These are phyloP conservation scores for Bondarzewia mesenterica DNA, from an alignment of 1,284 basidiomycete species.

Conservation along the genomic window DNA sequence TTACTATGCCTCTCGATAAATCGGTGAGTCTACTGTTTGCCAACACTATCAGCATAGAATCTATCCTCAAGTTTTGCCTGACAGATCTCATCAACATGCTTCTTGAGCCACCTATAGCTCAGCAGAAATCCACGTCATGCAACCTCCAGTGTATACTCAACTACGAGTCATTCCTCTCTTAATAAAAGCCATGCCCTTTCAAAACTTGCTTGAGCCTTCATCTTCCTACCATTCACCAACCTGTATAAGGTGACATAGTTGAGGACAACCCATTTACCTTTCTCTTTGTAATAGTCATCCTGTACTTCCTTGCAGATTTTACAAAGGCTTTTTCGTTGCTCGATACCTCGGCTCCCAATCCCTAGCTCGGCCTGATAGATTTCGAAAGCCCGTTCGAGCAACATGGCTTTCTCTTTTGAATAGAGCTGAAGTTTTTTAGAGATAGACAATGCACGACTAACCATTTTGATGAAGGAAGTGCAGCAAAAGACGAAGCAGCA, in stretches of 20 bases:
- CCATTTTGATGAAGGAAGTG: too few relatives aligned
- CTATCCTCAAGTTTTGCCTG: not conserved
- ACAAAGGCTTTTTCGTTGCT: not conserved
- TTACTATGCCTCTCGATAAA: slow-evolving; percentile 27
- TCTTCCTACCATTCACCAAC: not conserved
- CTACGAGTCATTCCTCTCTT: not conserved
- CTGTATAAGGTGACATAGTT: not conserved
- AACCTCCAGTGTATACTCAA: not conserved
- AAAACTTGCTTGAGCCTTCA: not conserved
- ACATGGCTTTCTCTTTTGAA: too few relatives aligned
- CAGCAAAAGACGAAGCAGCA: too few relatives aligned
- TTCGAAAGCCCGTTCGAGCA: not conserved
- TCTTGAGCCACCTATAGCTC: not conserved
- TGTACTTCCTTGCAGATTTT: not conserved
- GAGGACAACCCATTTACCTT: not conserved
- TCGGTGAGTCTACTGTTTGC: slow-evolving; percentile 27
- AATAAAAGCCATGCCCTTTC: not conserved
- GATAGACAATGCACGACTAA: too few relatives aligned
- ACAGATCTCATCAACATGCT: slow-evolving; percentile 2
- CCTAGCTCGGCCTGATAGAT: not conserved
- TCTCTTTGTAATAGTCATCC: not conserved
- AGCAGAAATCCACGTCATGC: slow-evolving; percentile 1
- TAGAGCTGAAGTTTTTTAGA: too few relatives aligned
- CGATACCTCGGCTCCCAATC: too few relatives aligned
- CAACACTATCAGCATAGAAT: slow-evolving; percentile 26